Evolutionary conservation across 2,329 filamentous ascomycete genomes (phyloP), one percentile per base, ranked within the genome.

Genomic region (Beauveria caledonica): DNA sequence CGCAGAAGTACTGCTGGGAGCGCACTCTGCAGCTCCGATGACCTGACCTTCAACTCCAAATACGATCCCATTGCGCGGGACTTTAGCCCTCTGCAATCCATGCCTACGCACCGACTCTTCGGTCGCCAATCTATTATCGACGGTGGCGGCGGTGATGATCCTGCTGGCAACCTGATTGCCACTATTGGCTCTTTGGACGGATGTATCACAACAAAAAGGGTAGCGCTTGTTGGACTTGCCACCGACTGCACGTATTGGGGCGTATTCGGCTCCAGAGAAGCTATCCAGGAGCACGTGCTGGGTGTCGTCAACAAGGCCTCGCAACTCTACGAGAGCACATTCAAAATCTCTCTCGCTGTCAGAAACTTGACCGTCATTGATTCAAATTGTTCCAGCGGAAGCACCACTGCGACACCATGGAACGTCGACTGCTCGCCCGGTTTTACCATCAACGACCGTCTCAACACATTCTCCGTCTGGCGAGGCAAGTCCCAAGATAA

Each of bases 301-400:
- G 80, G 78, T 57, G 81, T 90, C 70, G 88, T 99, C 71, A 97
- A 96, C 75, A 80, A 86, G 49, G 94, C 94, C 0, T 97, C 93
- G 1, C 84, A 86, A 63, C 76, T 97, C 10, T 99, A 94, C 70
- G 94, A 99, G 72, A 85, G 81, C 66, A 89, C 89, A 8, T 97
- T 99, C 77, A 97, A 97, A 73, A 93, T 99, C 67, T 93, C 92
- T 0, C 84, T 99, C 40, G 94, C 92, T 48, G 84, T 99, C 62
- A 85, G 87, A 66, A 96, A 96, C 69, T 74, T 99, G 58, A 89
- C 91, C 33, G 84, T 97, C 63, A 90, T 85, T 60, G 85, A 90
- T 49, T 74, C 80, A 4, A 77, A 78, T n/a, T 99, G 94, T 69
- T 90, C 93, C 0, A 83, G 84, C 4, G 82, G 85, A 0, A 76